Base-by-base conservation (phyloP, 192 early-diverging fungal genomes). In the Phycomyces nitens region DNA sequence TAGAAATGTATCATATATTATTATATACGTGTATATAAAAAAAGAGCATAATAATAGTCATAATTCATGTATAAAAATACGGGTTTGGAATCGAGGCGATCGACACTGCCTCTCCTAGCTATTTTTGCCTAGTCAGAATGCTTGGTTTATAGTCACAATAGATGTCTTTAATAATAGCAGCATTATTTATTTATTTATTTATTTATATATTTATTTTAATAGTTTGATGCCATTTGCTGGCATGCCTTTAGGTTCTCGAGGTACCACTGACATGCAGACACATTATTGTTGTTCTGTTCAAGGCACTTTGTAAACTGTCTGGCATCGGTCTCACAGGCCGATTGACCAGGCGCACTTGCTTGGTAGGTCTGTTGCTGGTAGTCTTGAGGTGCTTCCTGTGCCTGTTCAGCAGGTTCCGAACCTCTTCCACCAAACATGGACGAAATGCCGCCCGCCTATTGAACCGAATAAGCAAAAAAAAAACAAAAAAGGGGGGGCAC, bases 231-330 rank as follows among this genome's bases (percentile, higher is more conserved):
- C 66, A 78, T 76, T n/a, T 68, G 60, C 49, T 92, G 92, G 82
- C 94, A 98, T 52, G 87, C 82, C 84, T 95, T 95, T 59, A 98
- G 86, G 75, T 88, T 85, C 66, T 98, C 93, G 29, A 95, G 75
- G 77, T 94, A 94, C 82, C 89, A 94, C 76, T 92, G 87, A 80
- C 95, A 98, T 27, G 85, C 80, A 42, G 67, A 72, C 69, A 92
- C 88, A 75, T 95, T 86, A 70, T 89, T 87, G 53, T 79, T 81
- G 73, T 86, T 93, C 64, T 75, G 72, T 71, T 96, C 91, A 40
- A 98, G 82, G 72, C 96, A 98, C 64, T 88, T 81, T 18, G 85
- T 87, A 71, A 94, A 94, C 27, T 88, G 88, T 74, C 89, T 88
- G 58, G 88, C 86, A 70, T 93, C 88, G 10, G 82, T 63, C 68